Evolutionary conservation across 345 rosid genomes (phyloP), one percentile per base, ranked within the genome.

Genomic region (Excoecaria agallocha): DNA sequence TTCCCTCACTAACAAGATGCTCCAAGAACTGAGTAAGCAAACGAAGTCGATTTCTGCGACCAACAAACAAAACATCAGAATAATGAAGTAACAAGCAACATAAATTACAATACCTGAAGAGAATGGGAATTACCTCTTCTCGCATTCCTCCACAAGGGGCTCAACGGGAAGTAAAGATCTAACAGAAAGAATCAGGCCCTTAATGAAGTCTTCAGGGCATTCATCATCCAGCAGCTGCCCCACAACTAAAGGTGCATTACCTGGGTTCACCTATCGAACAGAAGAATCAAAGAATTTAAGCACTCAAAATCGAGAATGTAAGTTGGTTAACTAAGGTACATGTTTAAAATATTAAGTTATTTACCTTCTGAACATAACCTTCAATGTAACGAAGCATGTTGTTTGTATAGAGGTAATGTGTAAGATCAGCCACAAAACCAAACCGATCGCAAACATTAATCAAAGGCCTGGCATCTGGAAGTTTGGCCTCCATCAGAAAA

Each of bases 1-100:
- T 96, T 84, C 99, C 99, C 86, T 96, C 99, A 72, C 96, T 96
- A 61, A 96, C 99, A 75, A 96, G 90, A 88, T 96, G 98, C 90
- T 96, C 99, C 89, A 96, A 82, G 84, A 96, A 96, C 78, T 96
- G 99, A 72, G 99, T 93, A 76, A 96, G 99, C 80, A 96, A 89
- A 74, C 98, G 99, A 72, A 96, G 98, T 12, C 98, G 99, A 77
- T 96, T 96, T 83, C 99, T 96, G 87, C 39, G 82, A 80, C 75
- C 25, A 51, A 70, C 58, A 72, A 75, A 5, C 39, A 76, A 66
- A 55, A 71, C 11, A 73, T 86, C 70, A 84, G 85, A 52, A 61
- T 7, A 35, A 37, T 54, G 62, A 54, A 58, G 66, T 52, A 39
- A 48, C 48, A 45, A 12, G 16, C 5, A 55, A 11, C 22, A 19